Conservation (phyloP, 768 basidiomycete genomes). For the Xerocomus potaroensis region DNA sequence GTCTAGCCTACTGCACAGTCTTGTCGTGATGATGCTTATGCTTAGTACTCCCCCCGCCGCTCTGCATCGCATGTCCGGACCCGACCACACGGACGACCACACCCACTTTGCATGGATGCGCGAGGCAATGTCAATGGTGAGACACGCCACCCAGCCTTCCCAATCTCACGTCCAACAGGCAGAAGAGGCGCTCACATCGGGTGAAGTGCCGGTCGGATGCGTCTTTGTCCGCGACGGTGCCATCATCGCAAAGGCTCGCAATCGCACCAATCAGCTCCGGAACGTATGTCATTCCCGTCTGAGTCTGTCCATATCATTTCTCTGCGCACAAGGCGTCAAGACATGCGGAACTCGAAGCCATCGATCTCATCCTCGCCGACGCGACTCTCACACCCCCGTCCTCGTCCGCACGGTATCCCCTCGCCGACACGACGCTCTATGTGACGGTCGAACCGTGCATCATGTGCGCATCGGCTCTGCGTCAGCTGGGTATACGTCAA, state of each 20-base stretch:
- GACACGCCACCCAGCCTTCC: constrained; percentile 9
- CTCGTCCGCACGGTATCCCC: constrained; percentile 49
- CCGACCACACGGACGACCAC: constrained; percentile 17
- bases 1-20: neutral
- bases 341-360: constrained; percentile 96
- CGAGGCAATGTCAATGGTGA: constrained; percentile 78
- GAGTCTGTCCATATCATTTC: neutral
- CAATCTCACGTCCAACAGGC: constrained; percentile 44
- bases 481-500: constrained; percentile 86
- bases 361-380: constrained; percentile 78
- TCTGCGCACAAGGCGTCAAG: constrained; percentile 69
- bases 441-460: constrained; percentile 99
- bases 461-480: constrained; percentile 95
- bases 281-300: constrained; percentile 54
- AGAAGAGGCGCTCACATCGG: constrained; percentile 76
- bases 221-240: constrained; percentile 80
- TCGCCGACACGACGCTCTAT: constrained; percentile 80
- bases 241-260: constrained; percentile 83
- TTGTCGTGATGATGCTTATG: neutral
- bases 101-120: constrained; percentile 69
- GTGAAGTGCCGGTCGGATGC: constrained; percentile 96
- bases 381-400: constrained; percentile 47
- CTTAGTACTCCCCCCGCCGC: neutral
- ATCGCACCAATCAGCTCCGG: constrained; percentile 89
- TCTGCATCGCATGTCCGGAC: neutral